Evolutionary conservation across 2,329 filamentous ascomycete genomes (phyloP).

Genomic region (Aspergillus amoenus): DNA sequence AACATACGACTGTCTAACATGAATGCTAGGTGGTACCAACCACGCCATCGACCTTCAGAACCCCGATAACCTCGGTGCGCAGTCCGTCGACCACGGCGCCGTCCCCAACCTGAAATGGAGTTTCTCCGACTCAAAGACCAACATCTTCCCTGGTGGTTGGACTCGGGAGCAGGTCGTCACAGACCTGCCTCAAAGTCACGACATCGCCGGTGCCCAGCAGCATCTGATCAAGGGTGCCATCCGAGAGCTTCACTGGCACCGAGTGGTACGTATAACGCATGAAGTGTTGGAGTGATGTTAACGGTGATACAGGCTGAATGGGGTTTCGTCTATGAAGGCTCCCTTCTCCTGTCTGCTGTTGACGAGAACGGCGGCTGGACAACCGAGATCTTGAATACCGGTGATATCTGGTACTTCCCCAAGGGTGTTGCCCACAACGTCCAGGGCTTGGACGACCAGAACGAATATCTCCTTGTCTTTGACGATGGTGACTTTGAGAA

Average conservation of each 20-base stretch:
- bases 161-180: slow-evolving; percentile 64
- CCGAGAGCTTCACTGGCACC: slow-evolving; percentile 67
- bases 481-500: slow-evolving; percentile 67
- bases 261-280: slow-evolving; percentile 53
- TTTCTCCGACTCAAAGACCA: slow-evolving; percentile 67
- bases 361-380: slow-evolving; percentile 57
- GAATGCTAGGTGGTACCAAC: slow-evolving; percentile 60
- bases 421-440: slow-evolving; percentile 65
- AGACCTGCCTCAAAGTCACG: slow-evolving; percentile 65
- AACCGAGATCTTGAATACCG: slow-evolving; percentile 53
- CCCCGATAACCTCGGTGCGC: slow-evolving; percentile 61
- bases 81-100: slow-evolving; percentile 62
- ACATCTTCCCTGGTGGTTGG: slow-evolving; percentile 64
- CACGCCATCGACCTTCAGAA: neutral
- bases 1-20: neutral
- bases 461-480: slow-evolving; percentile 66
- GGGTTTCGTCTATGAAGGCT: slow-evolving; percentile 45
- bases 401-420: slow-evolving; percentile 69
- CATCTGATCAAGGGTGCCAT: slow-evolving; percentile 66
- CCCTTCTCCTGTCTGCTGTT: slow-evolving; percentile 59
- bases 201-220: slow-evolving; percentile 68
- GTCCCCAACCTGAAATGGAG: slow-evolving; percentile 70
- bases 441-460: slow-evolving; percentile 62
- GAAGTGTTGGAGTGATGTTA: neutral
- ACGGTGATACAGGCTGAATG: slow-evolving; percentile 3